A percentile compares a stretch with the other conserved stretches of the same genome.
These are phyloP conservation scores for Leccinum disarticulatum DNA, from an alignment of 768 basidiomycete genomes.

Conservation along the genomic window DNA sequence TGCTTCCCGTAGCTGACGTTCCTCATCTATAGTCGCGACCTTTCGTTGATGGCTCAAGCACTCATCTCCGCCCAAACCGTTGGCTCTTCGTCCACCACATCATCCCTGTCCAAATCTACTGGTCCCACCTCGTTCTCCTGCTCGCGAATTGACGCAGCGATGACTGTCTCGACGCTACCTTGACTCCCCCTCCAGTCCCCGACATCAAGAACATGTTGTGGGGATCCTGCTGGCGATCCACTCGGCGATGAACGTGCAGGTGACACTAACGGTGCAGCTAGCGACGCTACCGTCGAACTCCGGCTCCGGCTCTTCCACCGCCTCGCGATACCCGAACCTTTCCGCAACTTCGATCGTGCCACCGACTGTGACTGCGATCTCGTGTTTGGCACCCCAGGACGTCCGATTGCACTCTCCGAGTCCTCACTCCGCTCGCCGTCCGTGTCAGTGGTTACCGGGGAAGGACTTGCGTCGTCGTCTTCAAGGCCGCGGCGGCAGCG, in stretches of 20 bases:
- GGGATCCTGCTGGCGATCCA: conserved; percentile 8
- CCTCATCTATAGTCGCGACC: conserved; percentile 43
- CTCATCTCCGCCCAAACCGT: conserved; percentile 29
- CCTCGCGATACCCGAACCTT: conserved; percentile 24
- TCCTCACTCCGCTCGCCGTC: conserved; percentile 48
- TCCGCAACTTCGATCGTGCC: conserved; percentile 32
- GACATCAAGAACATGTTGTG: conserved; percentile 13
- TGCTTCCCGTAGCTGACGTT: conserved; percentile 49
- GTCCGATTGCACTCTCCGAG: conserved; percentile 12
- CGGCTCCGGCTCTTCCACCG: conserved; percentile 47
- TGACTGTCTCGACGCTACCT: conserved; percentile 73
- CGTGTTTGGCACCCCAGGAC: not conserved
- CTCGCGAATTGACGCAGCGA: conserved; percentile 49
- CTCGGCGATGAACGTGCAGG: conserved; percentile 17
- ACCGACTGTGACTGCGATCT: conserved; percentile 30
- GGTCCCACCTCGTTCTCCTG: conserved; percentile 30
- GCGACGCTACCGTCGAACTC: conserved; percentile 64
- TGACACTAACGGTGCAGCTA: conserved; percentile 41
- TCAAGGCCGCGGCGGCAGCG: conserved; percentile 34
- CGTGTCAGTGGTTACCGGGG: conserved; percentile 60
- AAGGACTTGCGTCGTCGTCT: conserved; percentile 54
- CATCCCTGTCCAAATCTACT: conserved; percentile 18
- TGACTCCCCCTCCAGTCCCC: conserved; percentile 52
- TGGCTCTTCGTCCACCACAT: conserved; percentile 31
- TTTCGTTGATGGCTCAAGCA: conserved; percentile 22